Conservation (phyloP, 2,329 filamentous ascomycete species). For the Juglanconis sp. region DNA sequence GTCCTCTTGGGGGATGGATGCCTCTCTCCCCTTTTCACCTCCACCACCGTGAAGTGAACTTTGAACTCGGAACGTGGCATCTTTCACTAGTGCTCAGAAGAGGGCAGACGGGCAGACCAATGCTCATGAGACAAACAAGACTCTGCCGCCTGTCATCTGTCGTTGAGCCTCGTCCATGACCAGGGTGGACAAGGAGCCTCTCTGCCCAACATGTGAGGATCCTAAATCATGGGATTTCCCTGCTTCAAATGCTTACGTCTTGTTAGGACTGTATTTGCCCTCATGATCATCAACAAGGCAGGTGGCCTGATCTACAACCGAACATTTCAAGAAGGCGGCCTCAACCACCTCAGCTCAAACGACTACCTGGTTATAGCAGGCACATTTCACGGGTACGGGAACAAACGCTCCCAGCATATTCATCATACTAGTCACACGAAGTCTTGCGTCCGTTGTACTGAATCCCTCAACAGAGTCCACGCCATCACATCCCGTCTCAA, state of each 20-base stretch:
- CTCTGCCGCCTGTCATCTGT: not conserved
- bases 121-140: not conserved
- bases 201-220: constrained; percentile 13
- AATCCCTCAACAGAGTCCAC: constrained; percentile 50
- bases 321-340: constrained; percentile 79
- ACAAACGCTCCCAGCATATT: constrained; percentile 7
- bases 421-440: not conserved
- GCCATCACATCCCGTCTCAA: constrained; percentile 64
- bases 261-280: constrained; percentile 82
- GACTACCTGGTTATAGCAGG: constrained; percentile 96
- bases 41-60: not conserved
- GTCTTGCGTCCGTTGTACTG: not conserved
- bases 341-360: constrained; percentile 88
- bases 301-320: constrained; percentile 95
- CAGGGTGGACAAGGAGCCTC: not conserved
- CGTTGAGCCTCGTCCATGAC: not conserved
- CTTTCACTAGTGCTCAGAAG: not conserved
- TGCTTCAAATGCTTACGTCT: not conserved
- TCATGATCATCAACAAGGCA: constrained; percentile 98
- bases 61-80: not conserved
- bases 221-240: not conserved
- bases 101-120: not conserved
- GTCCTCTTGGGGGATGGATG: not conserved
- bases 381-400: constrained; percentile 86
- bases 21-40: not conserved